A percentile compares a stretch with the other conserved stretches of the same genome.
These are phyloP conservation scores for Eucalyptus sp. DNA, from an alignment of 345 rosid species.

Conservation along the genomic window DNA sequence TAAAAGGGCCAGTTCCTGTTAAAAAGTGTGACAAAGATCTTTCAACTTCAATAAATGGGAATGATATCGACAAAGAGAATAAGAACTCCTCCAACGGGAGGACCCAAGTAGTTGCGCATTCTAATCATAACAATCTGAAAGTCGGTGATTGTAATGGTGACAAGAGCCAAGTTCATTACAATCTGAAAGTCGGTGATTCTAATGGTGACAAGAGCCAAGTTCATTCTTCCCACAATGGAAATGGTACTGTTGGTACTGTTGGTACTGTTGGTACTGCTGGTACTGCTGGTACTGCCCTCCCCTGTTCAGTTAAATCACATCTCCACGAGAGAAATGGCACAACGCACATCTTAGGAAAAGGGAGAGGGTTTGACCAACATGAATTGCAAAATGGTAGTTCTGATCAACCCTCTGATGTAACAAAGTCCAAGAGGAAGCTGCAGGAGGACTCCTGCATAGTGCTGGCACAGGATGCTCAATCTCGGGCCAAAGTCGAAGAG, in stretches of 20 bases:
- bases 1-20: constrained; percentile 3
- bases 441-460: constrained; percentile 37
- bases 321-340: constrained; percentile 17
- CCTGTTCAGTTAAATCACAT: constrained; percentile 14
- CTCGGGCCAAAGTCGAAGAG: constrained; percentile 45
- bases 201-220: not conserved
- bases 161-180: not conserved
- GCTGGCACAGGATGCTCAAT: constrained; percentile 49
- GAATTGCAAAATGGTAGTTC: constrained; percentile 17
- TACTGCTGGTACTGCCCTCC: not conserved
- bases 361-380: constrained; percentile 7
- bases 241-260: constrained; percentile 2
- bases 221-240: constrained; percentile 12
- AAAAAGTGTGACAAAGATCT: constrained; percentile 32
- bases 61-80: constrained; percentile 18
- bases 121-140: not conserved
- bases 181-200: not conserved
- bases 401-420: constrained; percentile 9
- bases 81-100: constrained; percentile 14
- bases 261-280: constrained; percentile 1
- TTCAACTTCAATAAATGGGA: constrained; percentile 5
- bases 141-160: not conserved
- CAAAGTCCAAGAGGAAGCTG: constrained; percentile 31
- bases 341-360: not conserved
- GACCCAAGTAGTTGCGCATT: not conserved